These are phyloP conservation scores for Berberis thunbergii DNA, from an alignment of 164 flowering plant genomes.

Conservation along the genomic window DNA sequence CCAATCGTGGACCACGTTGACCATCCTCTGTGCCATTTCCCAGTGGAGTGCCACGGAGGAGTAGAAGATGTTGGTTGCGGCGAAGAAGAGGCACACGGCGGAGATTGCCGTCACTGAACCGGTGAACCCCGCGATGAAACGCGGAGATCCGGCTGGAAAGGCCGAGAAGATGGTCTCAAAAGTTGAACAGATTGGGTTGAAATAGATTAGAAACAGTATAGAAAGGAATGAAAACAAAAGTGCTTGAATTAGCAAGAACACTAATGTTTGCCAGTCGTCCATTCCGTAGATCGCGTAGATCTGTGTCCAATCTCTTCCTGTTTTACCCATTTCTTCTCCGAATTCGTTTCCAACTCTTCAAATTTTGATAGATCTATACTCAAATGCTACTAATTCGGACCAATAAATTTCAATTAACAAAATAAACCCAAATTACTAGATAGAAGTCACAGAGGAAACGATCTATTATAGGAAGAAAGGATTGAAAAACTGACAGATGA, in stretches of 20 bases:
- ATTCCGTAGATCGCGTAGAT: constrained; percentile 90
- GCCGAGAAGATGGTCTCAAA: constrained; percentile 23
- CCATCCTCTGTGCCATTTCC: constrained; percentile 82
- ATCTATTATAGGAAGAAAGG: too few relatives aligned
- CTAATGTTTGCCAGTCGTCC: constrained; percentile 70
- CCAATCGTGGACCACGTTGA: constrained; percentile 70
- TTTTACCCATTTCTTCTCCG: constrained; percentile 35
- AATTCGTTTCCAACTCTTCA: background rate
- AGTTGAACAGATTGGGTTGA: constrained; percentile 34
- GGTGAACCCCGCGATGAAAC: constrained; percentile 68
- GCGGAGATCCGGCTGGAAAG: constrained; percentile 37
- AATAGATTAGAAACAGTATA: constrained; percentile 50
- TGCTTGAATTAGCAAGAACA: constrained; percentile 59
- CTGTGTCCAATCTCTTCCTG: constrained; percentile 77
- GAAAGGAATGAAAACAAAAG: constrained; percentile 46
- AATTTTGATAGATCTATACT: background rate
- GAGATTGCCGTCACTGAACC: constrained; percentile 70
- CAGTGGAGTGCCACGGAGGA: constrained; percentile 62
- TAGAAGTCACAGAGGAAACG: too few relatives aligned
- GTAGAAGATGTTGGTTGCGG: constrained; percentile 77
- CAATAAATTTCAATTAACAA: too few relatives aligned
- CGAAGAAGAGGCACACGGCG: constrained; percentile 67
- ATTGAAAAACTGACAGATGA: too few relatives aligned
- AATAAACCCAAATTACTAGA: too few relatives aligned
- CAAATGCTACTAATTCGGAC: background rate